Percentiles rank a stretch among this genome's conserved stretches.
Evolutionary conservation across 805 yeast species (phyloP).

Genomic region (Metschnikowia matae): DNA sequence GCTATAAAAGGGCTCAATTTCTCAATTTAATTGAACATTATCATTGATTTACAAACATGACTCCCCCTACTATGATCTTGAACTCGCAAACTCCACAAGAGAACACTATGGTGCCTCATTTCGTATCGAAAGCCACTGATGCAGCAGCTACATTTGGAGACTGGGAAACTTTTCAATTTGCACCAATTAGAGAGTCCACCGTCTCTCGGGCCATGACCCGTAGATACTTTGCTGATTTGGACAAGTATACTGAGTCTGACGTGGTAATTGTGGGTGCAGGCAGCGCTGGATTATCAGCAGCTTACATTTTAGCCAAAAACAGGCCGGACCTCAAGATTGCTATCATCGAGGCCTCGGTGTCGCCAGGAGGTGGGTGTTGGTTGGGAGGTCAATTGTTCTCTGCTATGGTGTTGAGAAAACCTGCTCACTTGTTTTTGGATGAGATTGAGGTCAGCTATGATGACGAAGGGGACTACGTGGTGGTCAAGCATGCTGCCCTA

Average conservation of each 20-base stretch:
- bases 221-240: slow-evolving; percentile 68
- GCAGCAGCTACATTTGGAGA: slow-evolving; percentile 39
- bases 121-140: slow-evolving; percentile 19
- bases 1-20: background rate
- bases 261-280: slow-evolving; percentile 77
- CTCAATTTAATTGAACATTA: background rate
- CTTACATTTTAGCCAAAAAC: slow-evolving; percentile 66
- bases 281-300: slow-evolving; percentile 71
- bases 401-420: slow-evolving; percentile 77
- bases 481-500: slow-evolving; percentile 75
- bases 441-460: slow-evolving; percentile 64
- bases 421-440: slow-evolving; percentile 65
- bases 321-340: slow-evolving; percentile 75
- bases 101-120: slow-evolving; percentile 2
- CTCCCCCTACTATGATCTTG: slow-evolving; percentile 16
- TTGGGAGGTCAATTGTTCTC: slow-evolving; percentile 73
- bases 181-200: slow-evolving; percentile 72
- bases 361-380: slow-evolving; percentile 81
- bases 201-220: slow-evolving; percentile 79
- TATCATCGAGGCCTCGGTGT: slow-evolving; percentile 67
- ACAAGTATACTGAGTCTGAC: slow-evolving; percentile 71
- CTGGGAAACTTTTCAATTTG: slow-evolving; percentile 66
- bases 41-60: slow-evolving; percentile 1
- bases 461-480: slow-evolving; percentile 77
- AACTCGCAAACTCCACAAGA: slow-evolving; percentile 16